Base-by-base conservation (phyloP, 305 asterid species). In the Solanum aculeatissimum region DNA sequence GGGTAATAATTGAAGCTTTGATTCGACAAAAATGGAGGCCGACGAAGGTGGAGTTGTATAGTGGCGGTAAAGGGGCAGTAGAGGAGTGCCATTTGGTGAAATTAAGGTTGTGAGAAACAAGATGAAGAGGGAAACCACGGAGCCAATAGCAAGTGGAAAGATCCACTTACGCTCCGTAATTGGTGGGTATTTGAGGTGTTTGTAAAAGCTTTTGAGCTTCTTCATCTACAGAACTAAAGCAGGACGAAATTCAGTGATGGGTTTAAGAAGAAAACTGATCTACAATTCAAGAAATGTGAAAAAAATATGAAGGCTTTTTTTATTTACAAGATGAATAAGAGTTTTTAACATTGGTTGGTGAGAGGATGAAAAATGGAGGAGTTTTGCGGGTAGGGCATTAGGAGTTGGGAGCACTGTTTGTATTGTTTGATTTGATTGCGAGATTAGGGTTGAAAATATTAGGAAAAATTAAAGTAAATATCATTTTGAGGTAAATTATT, bases 151-250 rank as follows among this genome's bases (percentile, higher is more conserved):
- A 45, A 96, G 84, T 2, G 98, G 98, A 32, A 92, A 93, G 92
- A 94, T 93, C 97, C 97, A 96, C 84, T 93, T 96, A 7, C 94
- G 86, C 63, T 96, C 97, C 90, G 90, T 87, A 35, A 90, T 87
- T 40, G 91, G 91, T 2, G 94, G 94, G 55, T 93, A 92, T n/a
- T 93, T 89, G 47, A 94, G 85, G 84, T 95, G 94, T 16, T 92
- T 74, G 81, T 94, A 95, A 89, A 91, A 94, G 88, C 88, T 93
- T 90, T 87, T 94, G 40, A 96, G 84, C 86, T 93, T 94, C 98
- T 96, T 96, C 99, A 95, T 95, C 23, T 32, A 7, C 2, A 25
- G 29, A 29, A 57, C 29, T 57, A n/a, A n/a, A n/a, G n/a, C n/a
- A n/a, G n/a, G n/a, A n/a, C n/a, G n/a, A n/a, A n/a, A 21, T 62